Conservation (phyloP, 208 protist genomes). For the Crithidia thermophila region DNA sequence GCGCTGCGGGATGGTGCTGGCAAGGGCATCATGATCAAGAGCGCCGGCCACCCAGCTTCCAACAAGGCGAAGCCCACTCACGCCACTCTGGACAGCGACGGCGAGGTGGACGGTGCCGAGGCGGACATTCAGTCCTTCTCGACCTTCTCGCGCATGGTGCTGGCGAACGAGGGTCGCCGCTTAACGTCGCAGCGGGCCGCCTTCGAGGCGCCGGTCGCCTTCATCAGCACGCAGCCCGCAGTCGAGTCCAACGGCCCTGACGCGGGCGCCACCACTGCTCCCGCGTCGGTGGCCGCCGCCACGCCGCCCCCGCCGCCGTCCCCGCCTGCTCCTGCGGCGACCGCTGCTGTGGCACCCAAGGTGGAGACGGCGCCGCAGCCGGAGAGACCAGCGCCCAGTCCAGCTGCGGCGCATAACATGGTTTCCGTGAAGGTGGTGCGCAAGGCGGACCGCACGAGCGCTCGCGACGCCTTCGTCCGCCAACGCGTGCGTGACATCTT, state of each 20-base stretch:
- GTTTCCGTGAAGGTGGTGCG: background rate
- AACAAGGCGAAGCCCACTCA: background rate
- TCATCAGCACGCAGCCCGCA: too few species aligned
- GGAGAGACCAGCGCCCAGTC: background rate
- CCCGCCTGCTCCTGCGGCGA: background rate
- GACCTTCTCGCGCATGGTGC: slow-evolving; percentile 31
- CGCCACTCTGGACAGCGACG: background rate
- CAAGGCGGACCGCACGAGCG: background rate
- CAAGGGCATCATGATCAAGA: slow-evolving; percentile 9
- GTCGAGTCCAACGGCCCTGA: too few species aligned
- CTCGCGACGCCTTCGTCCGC: slow-evolving; percentile 32
- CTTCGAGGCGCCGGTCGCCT: background rate
- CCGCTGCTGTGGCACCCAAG: background rate
- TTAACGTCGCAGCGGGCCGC: background rate
- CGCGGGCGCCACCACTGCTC: too few species aligned
- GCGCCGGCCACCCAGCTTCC: background rate
- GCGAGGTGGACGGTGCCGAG: slow-evolving; percentile 6
- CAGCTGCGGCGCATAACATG: background rate
- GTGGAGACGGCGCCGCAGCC: background rate
- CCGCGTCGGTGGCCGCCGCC: too few species aligned
- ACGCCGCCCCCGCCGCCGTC: background rate
- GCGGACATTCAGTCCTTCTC: slow-evolving; percentile 24
- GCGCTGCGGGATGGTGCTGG: slow-evolving; percentile 2
- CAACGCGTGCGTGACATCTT: slow-evolving; percentile 46
- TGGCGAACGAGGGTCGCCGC: slow-evolving; percentile 11